Conservation (phyloP, 768 basidiomycete species). For the Mycena galericulata region DNA sequence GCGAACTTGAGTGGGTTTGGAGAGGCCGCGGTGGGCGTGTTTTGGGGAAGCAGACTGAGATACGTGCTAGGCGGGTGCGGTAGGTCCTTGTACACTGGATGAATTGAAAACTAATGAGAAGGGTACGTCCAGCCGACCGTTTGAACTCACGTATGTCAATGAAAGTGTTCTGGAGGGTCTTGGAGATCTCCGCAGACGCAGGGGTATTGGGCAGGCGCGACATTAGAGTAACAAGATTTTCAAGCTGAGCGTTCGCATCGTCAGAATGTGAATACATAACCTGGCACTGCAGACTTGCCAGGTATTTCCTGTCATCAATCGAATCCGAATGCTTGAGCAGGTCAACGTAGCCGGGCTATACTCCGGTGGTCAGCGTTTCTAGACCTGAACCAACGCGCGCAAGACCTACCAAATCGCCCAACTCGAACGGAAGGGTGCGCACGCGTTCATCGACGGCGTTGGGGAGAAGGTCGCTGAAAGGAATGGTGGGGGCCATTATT, state of each 20-base stretch:
- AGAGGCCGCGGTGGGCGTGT: conserved; percentile 25
- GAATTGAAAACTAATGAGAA: conserved; percentile 11
- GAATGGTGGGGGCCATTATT: conserved; percentile 24
- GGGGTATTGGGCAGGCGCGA: conserved; percentile 54
- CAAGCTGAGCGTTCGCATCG: conserved; percentile 65
- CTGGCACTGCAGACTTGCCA: conserved; percentile 53
- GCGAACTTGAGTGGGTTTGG: conserved; percentile 55
- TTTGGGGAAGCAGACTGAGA: conserved; percentile 46
- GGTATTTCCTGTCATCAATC: conserved; percentile 69
- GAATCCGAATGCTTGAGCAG: conserved; percentile 55
- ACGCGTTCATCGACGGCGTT: conserved; percentile 3
- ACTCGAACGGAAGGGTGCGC: conserved; percentile 15
- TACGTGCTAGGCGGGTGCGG: conserved; percentile 78
- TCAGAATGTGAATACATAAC: conserved; percentile 16
- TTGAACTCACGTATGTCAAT: conserved; percentile 66
- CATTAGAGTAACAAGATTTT: conserved; percentile 71
- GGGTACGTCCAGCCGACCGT: background rate
- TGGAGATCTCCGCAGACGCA: conserved; percentile 37
- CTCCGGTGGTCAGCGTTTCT: background rate
- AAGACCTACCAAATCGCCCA: conserved; percentile 20
- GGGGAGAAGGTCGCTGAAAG: conserved; percentile 15
- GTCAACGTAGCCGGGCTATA: conserved; percentile 65
- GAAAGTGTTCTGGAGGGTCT: conserved; percentile 59
- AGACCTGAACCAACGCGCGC: background rate
- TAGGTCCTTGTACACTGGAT: conserved; percentile 80